These are phyloP conservation scores for Fusarium sp. DNA, from an alignment of 2,329 filamentous ascomycete genomes.

Conservation along the genomic window DNA sequence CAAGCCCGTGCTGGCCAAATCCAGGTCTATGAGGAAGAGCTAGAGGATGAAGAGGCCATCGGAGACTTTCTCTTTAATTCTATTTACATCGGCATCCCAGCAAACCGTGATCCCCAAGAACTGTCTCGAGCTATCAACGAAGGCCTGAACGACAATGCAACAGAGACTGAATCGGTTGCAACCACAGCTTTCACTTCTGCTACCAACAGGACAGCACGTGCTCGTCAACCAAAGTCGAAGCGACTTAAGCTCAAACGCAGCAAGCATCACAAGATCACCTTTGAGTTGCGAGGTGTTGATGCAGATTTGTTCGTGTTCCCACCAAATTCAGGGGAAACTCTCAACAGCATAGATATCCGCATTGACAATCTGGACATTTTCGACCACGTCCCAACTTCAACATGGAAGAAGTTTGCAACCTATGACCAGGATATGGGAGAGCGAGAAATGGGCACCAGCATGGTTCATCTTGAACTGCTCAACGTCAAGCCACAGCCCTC, in stretches of 20 bases:
- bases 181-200: conserved; percentile 74
- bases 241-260: conserved; percentile 81
- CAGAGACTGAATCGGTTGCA: conserved; percentile 89
- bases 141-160: conserved; percentile 83
- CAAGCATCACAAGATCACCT: conserved; percentile 92
- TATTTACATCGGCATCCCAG: conserved; percentile 93
- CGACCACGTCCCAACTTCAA: conserved; percentile 92
- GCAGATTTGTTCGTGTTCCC: conserved; percentile 85
- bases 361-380: conserved; percentile 88
- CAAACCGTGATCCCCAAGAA: conserved; percentile 84
- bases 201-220: conserved; percentile 57
- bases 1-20: conserved; percentile 65
- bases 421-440: conserved; percentile 90
- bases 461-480: conserved; percentile 88
- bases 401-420: conserved; percentile 97
- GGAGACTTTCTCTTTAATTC: conserved; percentile 98
- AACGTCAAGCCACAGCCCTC: conserved; percentile 87
- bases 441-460: conserved; percentile 83
- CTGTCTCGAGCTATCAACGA: conserved; percentile 86
- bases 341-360: conserved; percentile 86
- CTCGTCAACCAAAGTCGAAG: conserved; percentile 58
- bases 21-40: conserved; percentile 70
- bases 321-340: conserved; percentile 77
- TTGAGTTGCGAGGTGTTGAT: conserved; percentile 86
- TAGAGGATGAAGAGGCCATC: conserved; percentile 85